Evolutionary conservation across 2,329 filamentous ascomycete genomes (phyloP).

Genomic region (Fonsecaea pedrosoi): DNA sequence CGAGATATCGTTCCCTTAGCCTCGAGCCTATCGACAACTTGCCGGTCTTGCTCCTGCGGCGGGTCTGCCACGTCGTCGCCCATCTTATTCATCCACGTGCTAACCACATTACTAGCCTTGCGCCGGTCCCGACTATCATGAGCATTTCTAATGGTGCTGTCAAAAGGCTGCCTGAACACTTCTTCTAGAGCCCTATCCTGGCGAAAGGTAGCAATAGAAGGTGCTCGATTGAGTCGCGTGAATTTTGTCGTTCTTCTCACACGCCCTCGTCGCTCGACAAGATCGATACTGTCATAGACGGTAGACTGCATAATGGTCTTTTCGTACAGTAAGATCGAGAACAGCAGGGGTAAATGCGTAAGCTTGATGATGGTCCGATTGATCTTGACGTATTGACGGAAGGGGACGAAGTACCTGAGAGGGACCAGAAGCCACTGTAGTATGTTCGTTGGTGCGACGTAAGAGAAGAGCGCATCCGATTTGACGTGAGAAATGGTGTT

Average conservation of each 20-base stretch:
- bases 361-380: slow-evolving; percentile 92
- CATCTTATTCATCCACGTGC: slow-evolving; percentile 84
- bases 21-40: slow-evolving; percentile 65
- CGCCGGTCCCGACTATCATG: slow-evolving; percentile 69
- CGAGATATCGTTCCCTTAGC: slow-evolving; percentile 55
- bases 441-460: slow-evolving; percentile 88
- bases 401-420: slow-evolving; percentile 77
- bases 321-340: slow-evolving; percentile 87
- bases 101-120: slow-evolving; percentile 80
- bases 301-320: slow-evolving; percentile 75
- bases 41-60: slow-evolving; percentile 66
- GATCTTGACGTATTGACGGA: slow-evolving; percentile 79
- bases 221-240: slow-evolving; percentile 74
- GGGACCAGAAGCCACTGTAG: slow-evolving; percentile 89
- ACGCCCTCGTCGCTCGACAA: slow-evolving; percentile 74
- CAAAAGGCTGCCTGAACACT: slow-evolving; percentile 79
- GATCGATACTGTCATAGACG: slow-evolving; percentile 81
- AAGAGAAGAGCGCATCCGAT: slow-evolving; percentile 94
- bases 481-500: slow-evolving; percentile 99
- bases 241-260: slow-evolving; percentile 60
- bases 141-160: slow-evolving; percentile 66
- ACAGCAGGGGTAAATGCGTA: slow-evolving; percentile 86
- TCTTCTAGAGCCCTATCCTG: slow-evolving; percentile 91
- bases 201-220: slow-evolving; percentile 84
- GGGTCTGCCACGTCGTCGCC: slow-evolving; percentile 61